phyloP scores from a whole-genome alignment of 176 grass and related monocot species.

The Elymus sibiricus region DNA sequence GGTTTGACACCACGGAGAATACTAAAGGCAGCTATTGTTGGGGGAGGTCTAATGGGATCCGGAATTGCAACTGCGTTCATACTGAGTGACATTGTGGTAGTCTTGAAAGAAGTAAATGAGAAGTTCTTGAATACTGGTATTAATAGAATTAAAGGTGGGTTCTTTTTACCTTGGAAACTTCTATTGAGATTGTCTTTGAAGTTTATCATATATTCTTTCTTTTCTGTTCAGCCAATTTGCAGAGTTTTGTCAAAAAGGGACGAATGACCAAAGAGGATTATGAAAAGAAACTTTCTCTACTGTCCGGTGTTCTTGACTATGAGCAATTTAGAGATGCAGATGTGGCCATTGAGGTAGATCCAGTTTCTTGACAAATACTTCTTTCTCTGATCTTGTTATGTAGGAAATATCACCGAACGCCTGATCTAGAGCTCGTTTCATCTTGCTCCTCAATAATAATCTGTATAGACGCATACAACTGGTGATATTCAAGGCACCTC shows the following conservation, averaged over 20 bases:
- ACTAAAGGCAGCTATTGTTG: constrained; percentile 64
- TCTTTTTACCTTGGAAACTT: not conserved
- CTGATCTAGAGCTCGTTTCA: constrained; percentile 8
- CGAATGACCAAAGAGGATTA: constrained; percentile 49
- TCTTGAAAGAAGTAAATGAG: constrained; percentile 85
- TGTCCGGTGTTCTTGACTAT: constrained; percentile 83
- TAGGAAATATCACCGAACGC: not conserved
- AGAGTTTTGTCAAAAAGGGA: constrained; percentile 66
- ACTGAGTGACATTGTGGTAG: constrained; percentile 54
- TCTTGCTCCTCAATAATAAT: not conserved
- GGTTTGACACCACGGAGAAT: constrained; percentile 68
- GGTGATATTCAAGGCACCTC: not conserved
- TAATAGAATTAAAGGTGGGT: constrained; percentile 72
- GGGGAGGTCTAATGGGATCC: constrained; percentile 81
- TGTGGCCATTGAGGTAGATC: constrained; percentile 74
- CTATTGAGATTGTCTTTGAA: not conserved
- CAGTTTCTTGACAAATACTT: not conserved
- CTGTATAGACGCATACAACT: not conserved
- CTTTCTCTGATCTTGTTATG: not conserved
- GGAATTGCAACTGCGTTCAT: constrained; percentile 81
- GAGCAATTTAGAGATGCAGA: constrained; percentile 73
- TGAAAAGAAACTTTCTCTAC: constrained; percentile 60
- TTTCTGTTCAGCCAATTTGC: constrained; percentile 62
- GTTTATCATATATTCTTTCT: constrained; percentile 13
- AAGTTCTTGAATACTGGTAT: constrained; percentile 55